Percentiles rank a stretch among this genome's conserved stretches.
These are phyloP conservation scores for Trichocomaceae sp. DNA, from an alignment of 2,329 filamentous ascomycete genomes.

Conservation along the genomic window DNA sequence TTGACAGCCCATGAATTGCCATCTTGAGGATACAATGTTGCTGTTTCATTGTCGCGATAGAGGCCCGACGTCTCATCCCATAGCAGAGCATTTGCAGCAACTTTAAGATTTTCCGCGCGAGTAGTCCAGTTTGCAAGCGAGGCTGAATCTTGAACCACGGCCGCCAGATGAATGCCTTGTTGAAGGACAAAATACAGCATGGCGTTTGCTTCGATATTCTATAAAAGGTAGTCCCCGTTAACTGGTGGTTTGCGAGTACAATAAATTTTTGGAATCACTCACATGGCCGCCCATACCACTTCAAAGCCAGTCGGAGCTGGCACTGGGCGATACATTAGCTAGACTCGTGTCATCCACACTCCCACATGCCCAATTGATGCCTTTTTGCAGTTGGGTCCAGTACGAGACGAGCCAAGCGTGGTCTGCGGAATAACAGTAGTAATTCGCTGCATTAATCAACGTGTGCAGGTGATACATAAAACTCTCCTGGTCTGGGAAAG, in stretches of 20 bases:
- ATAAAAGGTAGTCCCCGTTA: no score
- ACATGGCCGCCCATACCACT: constrained; percentile 45
- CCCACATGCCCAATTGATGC: constrained; percentile 36
- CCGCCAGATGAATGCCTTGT: neutral
- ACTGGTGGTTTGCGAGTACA: no score
- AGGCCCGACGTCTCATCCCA: constrained; percentile 21
- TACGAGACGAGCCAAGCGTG: constrained; percentile 33
- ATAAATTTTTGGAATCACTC: neutral
- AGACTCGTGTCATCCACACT: constrained; percentile 40
- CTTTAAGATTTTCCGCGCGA: constrained; percentile 19
- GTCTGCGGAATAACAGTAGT: constrained; percentile 40
- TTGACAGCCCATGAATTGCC: constrained; percentile 5
- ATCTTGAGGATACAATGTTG: constrained; percentile 5
- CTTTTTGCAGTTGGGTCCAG: constrained; percentile 42
- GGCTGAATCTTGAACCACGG: neutral
- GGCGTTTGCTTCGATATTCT: constrained; percentile 5
- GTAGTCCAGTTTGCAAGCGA: constrained; percentile 17
- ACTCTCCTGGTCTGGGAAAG: neutral
- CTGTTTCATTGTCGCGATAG: constrained; percentile 22
- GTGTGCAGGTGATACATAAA: constrained; percentile 53
- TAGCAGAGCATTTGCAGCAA: constrained; percentile 22
- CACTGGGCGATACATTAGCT: constrained; percentile 38
- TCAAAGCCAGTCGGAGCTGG: constrained; percentile 42
- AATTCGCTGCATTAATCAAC: constrained; percentile 41
- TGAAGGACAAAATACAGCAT: constrained; percentile 3